Evolutionary conservation across 441 rosid species (phyloP).

Genomic region (Erodium trifolium): DNA sequence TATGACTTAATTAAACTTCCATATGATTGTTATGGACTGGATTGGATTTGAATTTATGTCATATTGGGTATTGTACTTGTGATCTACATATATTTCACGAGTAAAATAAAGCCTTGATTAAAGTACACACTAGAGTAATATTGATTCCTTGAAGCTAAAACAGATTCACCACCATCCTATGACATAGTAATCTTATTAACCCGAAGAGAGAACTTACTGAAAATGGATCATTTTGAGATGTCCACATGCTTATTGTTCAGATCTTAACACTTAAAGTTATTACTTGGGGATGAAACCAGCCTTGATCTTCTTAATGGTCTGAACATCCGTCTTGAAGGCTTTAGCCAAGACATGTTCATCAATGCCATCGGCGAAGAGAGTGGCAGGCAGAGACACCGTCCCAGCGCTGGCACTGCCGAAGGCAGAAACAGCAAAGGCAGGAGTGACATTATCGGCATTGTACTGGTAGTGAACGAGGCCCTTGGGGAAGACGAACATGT

Average conservation of each 20-base stretch:
- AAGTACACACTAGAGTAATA: no score
- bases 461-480: neutral
- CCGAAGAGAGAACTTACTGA: no score
- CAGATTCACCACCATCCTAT: no score
- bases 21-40: neutral
- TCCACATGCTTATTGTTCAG: no score
- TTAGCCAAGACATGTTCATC: conserved; percentile 9
- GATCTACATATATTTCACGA: neutral
- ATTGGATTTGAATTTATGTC: neutral
- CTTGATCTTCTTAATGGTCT: neutral
- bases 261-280: neutral
- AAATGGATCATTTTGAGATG: no score
- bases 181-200: no score
- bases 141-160: no score
- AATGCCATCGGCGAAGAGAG: neutral
- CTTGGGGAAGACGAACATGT: conserved; percentile 9
- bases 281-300: neutral
- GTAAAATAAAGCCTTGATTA: no score
- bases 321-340: conserved; percentile 12
- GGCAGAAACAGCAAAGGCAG: conserved; percentile 4
- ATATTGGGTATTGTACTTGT: neutral
- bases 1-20: neutral
- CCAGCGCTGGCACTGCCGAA: conserved; percentile 14
- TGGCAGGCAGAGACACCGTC: neutral
- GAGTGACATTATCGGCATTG: neutral